Conservation (phyloP, 2,329 filamentous ascomycete genomes). For the Dichotomopilus funicola region DNA sequence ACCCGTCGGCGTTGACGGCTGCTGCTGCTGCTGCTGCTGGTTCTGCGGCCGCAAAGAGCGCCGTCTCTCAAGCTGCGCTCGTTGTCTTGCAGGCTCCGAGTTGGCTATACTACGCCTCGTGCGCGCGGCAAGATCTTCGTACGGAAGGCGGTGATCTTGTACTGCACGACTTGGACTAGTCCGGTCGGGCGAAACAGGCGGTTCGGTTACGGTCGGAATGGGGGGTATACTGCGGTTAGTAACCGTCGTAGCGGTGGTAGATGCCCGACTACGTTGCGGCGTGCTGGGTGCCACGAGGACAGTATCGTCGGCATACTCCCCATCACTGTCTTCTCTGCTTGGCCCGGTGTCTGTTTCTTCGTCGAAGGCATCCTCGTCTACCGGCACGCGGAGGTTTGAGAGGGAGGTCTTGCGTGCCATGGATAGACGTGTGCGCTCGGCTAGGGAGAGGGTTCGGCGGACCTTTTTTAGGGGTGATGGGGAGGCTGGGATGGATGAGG, state of each 20-base stretch:
- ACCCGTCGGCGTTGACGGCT: constrained; percentile 6
- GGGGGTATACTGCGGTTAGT: neutral
- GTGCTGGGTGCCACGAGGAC: constrained; percentile 13
- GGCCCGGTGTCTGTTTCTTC: constrained; percentile 28
- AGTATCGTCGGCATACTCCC: constrained; percentile 7
- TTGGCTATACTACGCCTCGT: constrained; percentile 57
- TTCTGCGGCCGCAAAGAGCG: constrained; percentile 44
- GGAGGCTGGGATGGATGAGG: constrained; percentile 47
- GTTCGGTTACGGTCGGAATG: constrained; percentile 1
- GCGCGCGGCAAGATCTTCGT: constrained; percentile 50
- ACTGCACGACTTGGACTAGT: neutral
- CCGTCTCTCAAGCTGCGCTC: constrained; percentile 51
- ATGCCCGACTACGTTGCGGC: too few species aligned
- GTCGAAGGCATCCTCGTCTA: constrained; percentile 24
- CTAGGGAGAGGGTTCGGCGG: constrained; percentile 55
- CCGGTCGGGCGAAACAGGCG: neutral
- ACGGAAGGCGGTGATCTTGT: too few species aligned
- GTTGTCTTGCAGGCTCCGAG: constrained; percentile 54
- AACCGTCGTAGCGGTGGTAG: too few species aligned
- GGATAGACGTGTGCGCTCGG: constrained; percentile 74
- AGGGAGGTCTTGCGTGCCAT: constrained; percentile 58
- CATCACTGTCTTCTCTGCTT: neutral
- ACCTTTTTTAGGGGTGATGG: constrained; percentile 52
- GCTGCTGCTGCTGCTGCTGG: constrained; percentile 15
- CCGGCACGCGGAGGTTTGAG: constrained; percentile 15